Evolutionary conservation across 768 basidiomycete genomes (phyloP).

Genomic region (Tubosaeta sp.): DNA sequence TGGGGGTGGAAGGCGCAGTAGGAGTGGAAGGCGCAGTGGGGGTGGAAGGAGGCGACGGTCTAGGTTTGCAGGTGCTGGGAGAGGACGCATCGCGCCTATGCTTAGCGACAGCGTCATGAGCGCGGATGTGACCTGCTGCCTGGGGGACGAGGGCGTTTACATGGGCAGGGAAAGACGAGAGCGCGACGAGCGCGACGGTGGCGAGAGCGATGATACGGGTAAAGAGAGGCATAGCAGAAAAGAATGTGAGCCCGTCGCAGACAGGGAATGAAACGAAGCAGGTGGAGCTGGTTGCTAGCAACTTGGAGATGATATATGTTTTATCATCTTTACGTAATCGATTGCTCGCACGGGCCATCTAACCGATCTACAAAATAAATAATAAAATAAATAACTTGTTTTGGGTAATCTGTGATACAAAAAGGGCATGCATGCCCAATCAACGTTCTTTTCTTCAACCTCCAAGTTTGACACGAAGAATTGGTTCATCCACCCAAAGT

Average conservation of each 20-base stretch:
- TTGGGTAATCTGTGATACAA: slow-evolving; percentile 30
- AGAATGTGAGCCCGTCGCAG: slow-evolving; percentile 14
- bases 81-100: slow-evolving; percentile 41
- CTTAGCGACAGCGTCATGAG: slow-evolving; percentile 45
- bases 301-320: not conserved
- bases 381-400: not conserved
- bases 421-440: slow-evolving; percentile 31
- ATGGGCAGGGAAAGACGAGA: slow-evolving; percentile 42
- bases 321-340: slow-evolving; percentile 16
- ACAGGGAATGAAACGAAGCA: slow-evolving; percentile 2
- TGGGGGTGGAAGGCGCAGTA: slow-evolving; percentile 8
- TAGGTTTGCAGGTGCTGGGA: slow-evolving; percentile 55
- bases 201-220: slow-evolving; percentile 52
- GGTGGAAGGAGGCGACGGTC: slow-evolving; percentile 20
- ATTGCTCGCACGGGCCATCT: slow-evolving; percentile 17
- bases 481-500: slow-evolving; percentile 70
- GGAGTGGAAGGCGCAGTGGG: slow-evolving; percentile 5
- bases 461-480: slow-evolving; percentile 80
- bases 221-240: slow-evolving; percentile 10
- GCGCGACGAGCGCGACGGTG: slow-evolving; percentile 52
- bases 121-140: slow-evolving; percentile 43
- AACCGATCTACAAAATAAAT: slow-evolving; percentile 1
- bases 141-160: slow-evolving; percentile 43
- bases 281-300: not conserved
- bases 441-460: slow-evolving; percentile 56